A percentile compares a stretch with the other conserved stretches of the same genome.
phyloP scores from a whole-genome alignment of 306 rosid species.

The Prunus fruticosa region DNA sequence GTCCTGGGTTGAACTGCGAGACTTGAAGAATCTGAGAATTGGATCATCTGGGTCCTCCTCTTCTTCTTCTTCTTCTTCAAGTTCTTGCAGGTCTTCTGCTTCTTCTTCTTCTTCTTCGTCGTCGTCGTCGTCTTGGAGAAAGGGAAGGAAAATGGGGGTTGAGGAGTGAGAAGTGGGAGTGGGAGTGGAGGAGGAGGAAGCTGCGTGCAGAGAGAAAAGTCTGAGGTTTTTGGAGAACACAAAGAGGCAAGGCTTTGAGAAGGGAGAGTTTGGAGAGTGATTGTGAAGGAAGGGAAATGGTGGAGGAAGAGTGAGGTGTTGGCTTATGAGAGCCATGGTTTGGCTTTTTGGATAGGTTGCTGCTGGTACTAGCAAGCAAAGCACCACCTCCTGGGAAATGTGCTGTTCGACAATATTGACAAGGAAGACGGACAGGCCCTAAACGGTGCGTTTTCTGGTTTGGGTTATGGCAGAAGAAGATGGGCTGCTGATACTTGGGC shows the following conservation, averaged over 20 bases:
- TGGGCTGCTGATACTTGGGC: not conserved
- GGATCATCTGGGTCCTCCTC: conserved; percentile 48
- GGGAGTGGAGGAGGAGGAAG: conserved; percentile 12
- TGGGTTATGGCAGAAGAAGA: not conserved
- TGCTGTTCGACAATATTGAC: too few species aligned
- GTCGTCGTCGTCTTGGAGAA: conserved; percentile 29
- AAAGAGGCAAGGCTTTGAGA: conserved; percentile 23
- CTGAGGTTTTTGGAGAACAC: conserved; percentile 26
- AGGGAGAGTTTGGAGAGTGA: not conserved
- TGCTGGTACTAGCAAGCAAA: not conserved
- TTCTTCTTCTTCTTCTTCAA: conserved; percentile 24
- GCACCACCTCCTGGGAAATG: not conserved
- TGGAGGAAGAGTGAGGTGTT: conserved; percentile 23
- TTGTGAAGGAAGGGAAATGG: conserved; percentile 23
- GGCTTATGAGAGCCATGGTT: conserved; percentile 42
- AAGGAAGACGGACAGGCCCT: too few species aligned
- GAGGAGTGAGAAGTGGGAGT: conserved; percentile 28
- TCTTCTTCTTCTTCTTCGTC: not conserved
- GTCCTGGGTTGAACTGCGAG: conserved; percentile 46
- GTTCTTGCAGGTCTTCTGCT: not conserved
- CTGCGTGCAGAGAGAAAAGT: conserved; percentile 33
- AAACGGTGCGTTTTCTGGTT: not conserved
- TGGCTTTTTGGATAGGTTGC: conserved; percentile 15
- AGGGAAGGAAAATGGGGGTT: conserved; percentile 45
- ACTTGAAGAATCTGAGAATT: conserved; percentile 56